A percentile compares a stretch with the other conserved stretches of the same genome.
Conservation (phyloP, 129 eudicot species). For the Gnaphalium uliginosum region DNA sequence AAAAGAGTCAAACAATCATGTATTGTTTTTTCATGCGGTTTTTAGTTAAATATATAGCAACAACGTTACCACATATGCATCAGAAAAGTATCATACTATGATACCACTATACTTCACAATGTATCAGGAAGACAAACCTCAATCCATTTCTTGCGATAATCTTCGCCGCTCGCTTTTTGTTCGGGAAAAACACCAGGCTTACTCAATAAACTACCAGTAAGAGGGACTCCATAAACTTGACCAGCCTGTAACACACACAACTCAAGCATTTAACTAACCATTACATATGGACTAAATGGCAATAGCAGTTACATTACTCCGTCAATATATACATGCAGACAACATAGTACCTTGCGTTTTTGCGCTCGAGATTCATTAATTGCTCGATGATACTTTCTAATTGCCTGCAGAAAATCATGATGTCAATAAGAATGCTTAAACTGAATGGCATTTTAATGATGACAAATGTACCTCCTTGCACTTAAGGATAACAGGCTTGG, state of each 20-base stretch:
- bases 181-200: constrained; percentile 82
- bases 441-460: constrained; percentile 11
- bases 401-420: constrained; percentile 59
- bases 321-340: not conserved
- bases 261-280: constrained; percentile 20
- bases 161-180: constrained; percentile 81
- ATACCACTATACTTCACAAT: not conserved
- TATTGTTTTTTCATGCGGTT: not conserved
- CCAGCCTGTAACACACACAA: constrained; percentile 70
- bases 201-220: constrained; percentile 68
- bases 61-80: not conserved
- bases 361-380: constrained; percentile 97
- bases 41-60: not conserved
- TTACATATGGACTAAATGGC: not conserved
- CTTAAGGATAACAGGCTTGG: constrained; percentile 64
- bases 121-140: constrained; percentile 61
- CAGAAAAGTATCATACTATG: not conserved
- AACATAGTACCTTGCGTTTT: constrained; percentile 75
- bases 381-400: constrained; percentile 89
- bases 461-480: constrained; percentile 71
- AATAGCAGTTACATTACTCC: not conserved
- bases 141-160: constrained; percentile 86
- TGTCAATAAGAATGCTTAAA: not conserved
- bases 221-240: constrained; percentile 97
- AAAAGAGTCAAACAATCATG: not conserved